Base-by-base conservation (phyloP, 2,329 filamentous ascomycete species). In the Epichloe gansuensis region DNA sequence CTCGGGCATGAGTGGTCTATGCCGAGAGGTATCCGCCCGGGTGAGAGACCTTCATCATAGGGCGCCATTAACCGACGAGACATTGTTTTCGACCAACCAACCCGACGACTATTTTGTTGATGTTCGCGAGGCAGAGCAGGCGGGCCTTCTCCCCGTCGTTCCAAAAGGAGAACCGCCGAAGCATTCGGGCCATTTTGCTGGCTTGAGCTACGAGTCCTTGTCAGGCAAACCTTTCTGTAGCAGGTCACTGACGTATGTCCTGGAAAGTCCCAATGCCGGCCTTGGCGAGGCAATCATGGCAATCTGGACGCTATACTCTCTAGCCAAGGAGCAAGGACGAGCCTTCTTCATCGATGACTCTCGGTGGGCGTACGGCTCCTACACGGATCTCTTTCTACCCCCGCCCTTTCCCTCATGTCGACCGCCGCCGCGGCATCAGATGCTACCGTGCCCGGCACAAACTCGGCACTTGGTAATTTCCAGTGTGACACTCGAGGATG, bases 291-390 rank as follows among this genome's bases (percentile, higher is more conserved):
- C 85, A 1, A 68, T 95, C 54, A 82, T 94, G 77, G 78, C 83
- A 62, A 65, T 95, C 52, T 95, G 89, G 88, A 85, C 85, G 61
- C 84, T 88, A 28, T 94, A 93, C 63, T 87, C 87, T 3, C 70
- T 94, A 51, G 88, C 89, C 2, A 75, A 84, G 63, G 78, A 82
- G 54, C 86, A 94, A 64, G 80, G 79, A 13, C 75, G 88, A 25
- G 75, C 81, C 1, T 94, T 95, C 67, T 94, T 95, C 69, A 74
- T 95, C 56, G 88, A 94, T 60, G 89, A 95, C 67, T 81, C 85
- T 6, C 77, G 84, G 58, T 95, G 90, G 84, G 83, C 85, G 1
- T 93, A 93, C 60, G 89, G 89, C 9, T 75, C 76, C 50, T 95
- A 88, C 62, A 76, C 76, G 0, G 76, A 80, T 49, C 88, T 87